Conservation (phyloP, 78 protist species). For the Cavenderia fasciculata region DNA sequence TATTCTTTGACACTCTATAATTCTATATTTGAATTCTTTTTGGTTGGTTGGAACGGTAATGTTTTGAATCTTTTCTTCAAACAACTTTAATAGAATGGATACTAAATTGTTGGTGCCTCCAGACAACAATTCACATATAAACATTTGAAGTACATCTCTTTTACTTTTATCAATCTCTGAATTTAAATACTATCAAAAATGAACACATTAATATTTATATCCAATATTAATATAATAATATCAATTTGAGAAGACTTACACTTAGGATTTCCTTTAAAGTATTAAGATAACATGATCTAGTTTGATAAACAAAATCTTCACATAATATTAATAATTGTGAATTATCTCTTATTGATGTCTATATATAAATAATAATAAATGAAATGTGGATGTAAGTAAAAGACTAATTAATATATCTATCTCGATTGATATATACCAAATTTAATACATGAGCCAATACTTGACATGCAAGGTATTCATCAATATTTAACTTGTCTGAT, state of each 20-base stretch:
- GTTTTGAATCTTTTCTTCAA: conserved; percentile 29
- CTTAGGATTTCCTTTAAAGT: conserved; percentile 29
- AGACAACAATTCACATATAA: conserved; percentile 35
- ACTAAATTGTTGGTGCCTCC: background rate
- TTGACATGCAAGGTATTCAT: conserved; percentile 54
- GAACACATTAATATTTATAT: no score
- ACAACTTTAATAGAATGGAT: background rate
- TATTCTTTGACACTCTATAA: conserved; percentile 36
- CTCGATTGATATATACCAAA: conserved; percentile 4
- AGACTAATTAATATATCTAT: background rate
- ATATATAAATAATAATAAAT: background rate
- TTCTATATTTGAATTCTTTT: conserved; percentile 10
- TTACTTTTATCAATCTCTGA: conserved; percentile 16
- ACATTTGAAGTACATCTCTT: conserved; percentile 15
- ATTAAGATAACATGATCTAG: conserved; percentile 55
- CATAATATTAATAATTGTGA: background rate
- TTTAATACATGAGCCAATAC: conserved; percentile 4
- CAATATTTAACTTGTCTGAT: conserved; percentile 32
- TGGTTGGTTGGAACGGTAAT: conserved; percentile 16
- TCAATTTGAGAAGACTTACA: conserved; percentile 34
- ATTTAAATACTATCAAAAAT: conserved; percentile 8
- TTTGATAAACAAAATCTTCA: conserved; percentile 37
- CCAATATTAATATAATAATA: no score
- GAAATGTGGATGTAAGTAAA: background rate
- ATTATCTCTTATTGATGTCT: conserved; percentile 18